phyloP scores from a whole-genome alignment of 2,329 filamentous ascomycete species.

The Hypoxylon sp. region DNA sequence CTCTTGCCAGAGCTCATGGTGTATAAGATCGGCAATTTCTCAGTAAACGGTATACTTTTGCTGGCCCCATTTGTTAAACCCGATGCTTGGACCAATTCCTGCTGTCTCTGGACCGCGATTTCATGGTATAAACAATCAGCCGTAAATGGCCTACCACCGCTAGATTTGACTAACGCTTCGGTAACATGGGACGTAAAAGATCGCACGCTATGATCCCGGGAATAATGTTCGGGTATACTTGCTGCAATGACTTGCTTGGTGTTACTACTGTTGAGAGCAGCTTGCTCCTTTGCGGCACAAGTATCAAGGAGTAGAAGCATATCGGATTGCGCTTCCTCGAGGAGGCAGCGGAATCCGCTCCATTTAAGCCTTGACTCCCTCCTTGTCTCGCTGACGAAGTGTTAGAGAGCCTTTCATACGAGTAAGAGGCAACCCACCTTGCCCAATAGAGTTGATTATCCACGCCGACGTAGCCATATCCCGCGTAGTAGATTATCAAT shows the following conservation, averaged over 20 bases:
- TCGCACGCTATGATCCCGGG: conserved; percentile 59
- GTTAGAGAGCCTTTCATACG: conserved; percentile 54
- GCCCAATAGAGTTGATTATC: conserved; percentile 76
- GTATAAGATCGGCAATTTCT: conserved; percentile 65
- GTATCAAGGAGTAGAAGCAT: conserved; percentile 73
- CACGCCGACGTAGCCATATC: conserved; percentile 68
- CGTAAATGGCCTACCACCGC: conserved; percentile 66
- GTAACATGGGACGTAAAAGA: conserved; percentile 70
- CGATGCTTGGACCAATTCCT: conserved; percentile 58
- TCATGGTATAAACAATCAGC: conserved; percentile 70
- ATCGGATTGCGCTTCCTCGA: conserved; percentile 73
- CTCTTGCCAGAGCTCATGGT: conserved; percentile 66
- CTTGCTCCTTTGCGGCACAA: conserved; percentile 67
- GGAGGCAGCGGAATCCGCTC: conserved; percentile 71
- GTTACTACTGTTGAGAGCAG: conserved; percentile 65
- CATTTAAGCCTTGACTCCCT: conserved; percentile 72
- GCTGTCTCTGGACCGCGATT: conserved; percentile 59
- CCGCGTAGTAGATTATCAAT: conserved; percentile 74
- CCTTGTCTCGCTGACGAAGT: conserved; percentile 62
- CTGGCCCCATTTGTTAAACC: conserved; percentile 61
- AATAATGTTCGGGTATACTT: conserved; percentile 64
- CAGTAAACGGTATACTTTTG: conserved; percentile 53
- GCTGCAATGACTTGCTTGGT: conserved; percentile 73
- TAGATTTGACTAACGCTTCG: conserved; percentile 67
- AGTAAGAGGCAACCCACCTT: conserved; percentile 63